These are phyloP conservation scores for Neofusicoccum kwambonambiense DNA, from an alignment of 2,329 filamentous ascomycete genomes.

Conservation along the genomic window DNA sequence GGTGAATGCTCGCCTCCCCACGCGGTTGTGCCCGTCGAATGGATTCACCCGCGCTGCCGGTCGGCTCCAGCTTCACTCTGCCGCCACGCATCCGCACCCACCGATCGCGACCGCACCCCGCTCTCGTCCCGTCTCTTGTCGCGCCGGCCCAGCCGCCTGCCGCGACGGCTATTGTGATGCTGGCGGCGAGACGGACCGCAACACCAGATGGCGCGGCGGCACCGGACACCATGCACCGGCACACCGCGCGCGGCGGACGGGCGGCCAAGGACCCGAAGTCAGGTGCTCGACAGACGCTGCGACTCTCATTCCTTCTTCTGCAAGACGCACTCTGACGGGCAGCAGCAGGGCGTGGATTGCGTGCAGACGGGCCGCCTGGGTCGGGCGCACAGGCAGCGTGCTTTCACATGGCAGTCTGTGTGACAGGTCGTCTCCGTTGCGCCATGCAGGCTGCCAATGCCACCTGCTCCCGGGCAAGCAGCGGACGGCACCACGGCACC, in stretches of 20 bases:
- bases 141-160: no score
- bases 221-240: no score
- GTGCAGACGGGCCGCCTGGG: background rate
- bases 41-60: no score
- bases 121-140: no score
- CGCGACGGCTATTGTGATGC: no score
- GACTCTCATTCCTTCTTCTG: background rate
- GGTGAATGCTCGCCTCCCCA: no score
- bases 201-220: no score
- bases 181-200: no score
- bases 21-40: no score
- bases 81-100: no score
- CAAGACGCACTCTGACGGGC: conserved; percentile 6
- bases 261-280: background rate
- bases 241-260: background rate
- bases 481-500: background rate
- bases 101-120: no score
- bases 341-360: conserved; percentile 1
- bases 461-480: background rate
- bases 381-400: background rate
- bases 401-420: background rate
- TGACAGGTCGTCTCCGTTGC: background rate
- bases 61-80: no score
- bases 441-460: background rate
- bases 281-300: conserved; percentile 6